Base-by-base conservation (phyloP, 495 filamentous ascomycete species). In the Hyaloscypha variabilis region DNA sequence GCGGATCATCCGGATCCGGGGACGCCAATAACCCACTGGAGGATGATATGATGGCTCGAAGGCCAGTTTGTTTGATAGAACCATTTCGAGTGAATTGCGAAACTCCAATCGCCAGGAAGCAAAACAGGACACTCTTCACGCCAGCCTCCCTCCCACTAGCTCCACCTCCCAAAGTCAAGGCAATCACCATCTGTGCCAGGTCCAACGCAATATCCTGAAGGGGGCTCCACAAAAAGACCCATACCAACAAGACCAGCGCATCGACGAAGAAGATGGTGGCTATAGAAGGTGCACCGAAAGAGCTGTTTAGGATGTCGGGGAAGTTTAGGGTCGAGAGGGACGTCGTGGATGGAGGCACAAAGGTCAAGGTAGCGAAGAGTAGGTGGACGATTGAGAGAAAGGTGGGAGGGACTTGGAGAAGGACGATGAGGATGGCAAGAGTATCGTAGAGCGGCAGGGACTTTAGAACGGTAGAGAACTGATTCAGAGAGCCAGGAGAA, bases 391-490 rank as follows among this genome's bases (percentile, higher is more conserved):
- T 81, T 60, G 93, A 93, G 65, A 98, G 83, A 62, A 96, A 86
- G 70, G 93, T 91, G 26, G 94, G 91, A 28, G 96, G 94, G n/a
- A 97, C 87, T 75, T 97, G 95, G 72, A 99, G 88, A 62, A 99
- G 87, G 74, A 99, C 90, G 76, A 99, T 97, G 74, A 99, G 84
- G 74, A 99, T 97, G 72, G 95, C 94, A 77, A 99, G 91, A 62
- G 95, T 97, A 80, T 99, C 95, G 76, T 91, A 88, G 68, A 97
- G 87, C 26, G 95, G 95, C 72, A 93, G 97, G 28, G 92, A 93
- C 67, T 85, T 85, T 67, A 99, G 86, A 65, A 99, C 95, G 50
- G 94, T 97, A 66, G 91, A 84, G 56, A 88, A 87, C 61, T 94
- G 77, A 68, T 88, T 86, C 62, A 95, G 76, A 53, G 89, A 87